Evolutionary conservation across 2,329 filamentous ascomycete genomes (phyloP), one percentile per base, ranked within the genome.

Genomic region (Fusarium udum): DNA sequence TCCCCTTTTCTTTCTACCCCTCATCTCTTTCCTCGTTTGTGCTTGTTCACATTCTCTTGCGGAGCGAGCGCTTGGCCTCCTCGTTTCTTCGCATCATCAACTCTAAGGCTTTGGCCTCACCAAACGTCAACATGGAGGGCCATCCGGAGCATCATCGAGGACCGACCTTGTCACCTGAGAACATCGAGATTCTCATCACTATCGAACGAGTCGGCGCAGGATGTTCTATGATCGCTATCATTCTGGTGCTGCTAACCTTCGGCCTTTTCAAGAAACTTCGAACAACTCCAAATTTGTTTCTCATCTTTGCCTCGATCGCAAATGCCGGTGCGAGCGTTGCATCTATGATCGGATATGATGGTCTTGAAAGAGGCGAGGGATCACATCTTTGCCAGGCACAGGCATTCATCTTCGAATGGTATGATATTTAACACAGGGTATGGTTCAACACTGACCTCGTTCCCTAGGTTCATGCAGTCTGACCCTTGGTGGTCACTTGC

Each of bases 401-500:
- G 75, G 87, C 87, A 1, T 90, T 90, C 74, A 82, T 90, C 66
- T 86, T 93, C 68, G 89, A 93, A 79, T 91, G 93, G 83, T 93
- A 87, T 36, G 34, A 28, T 28, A 31, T 16, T 36, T 7, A 7
- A 22, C 2, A 4, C 22, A 8, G 12, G 5, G 24, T 16, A 13
- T 58, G 39, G 4, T 18, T 7, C 10, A 16, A 34, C 15, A n/a
- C 63, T 71, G 6, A 72, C 56, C 36, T 16, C 32, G n/a, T 15
- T 11, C n/a, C 13, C 20, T 48, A 93, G 91, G 89, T 94, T 93
- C 80, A 92, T 93, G 88, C 91, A 92, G 74, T 91, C 91, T 7
- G 92, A 93, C 80, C 90, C 91, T 2, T 87, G 92, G 83, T 95
- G 91, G 92, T 93, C 92, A 0, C 89, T 94, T 74, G 92, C 92